Evolutionary conservation across 2,329 filamentous ascomycete genomes (phyloP), one percentile per base, ranked within the genome.

Genomic region (Neonectria hederae): DNA sequence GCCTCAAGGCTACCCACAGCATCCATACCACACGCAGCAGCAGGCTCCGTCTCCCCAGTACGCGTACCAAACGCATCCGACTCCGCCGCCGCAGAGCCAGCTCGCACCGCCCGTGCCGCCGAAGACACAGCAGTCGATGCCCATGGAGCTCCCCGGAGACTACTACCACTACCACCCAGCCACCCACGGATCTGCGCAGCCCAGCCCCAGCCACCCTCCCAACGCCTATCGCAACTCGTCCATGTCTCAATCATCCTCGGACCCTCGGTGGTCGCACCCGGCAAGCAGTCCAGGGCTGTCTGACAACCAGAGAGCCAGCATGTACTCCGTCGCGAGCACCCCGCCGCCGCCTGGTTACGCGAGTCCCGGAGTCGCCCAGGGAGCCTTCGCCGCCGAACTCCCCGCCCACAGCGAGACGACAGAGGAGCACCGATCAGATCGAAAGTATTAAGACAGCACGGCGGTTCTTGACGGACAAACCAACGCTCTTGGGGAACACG

Each of bases 91-190:
- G 9, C 46, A 51, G 48, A 63, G 38, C 43, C 56, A 69, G 38
- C 53, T 63, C 10, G 65, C 74, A 64, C 69, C 77, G 54, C 69
- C 74, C 14, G 30, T 71, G 3, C 73, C 73, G 0, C 71, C 69
- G 17, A 73, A 75, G 56, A 68, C 68, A 4, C 63, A 70, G 43
- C 73, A 76, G 35, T 45, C 60, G n/a, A 66, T 69, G 10, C 63
- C 76, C 40, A 77, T 80, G 62, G 84, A 86, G 62, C 78, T 86
- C 9, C 79, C 83, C 0, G 85, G 85, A 22, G 85, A 87, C 69
- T 84, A 78, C 71, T 82, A 81, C 67, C 77, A 78, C 71, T 82
- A 81, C 67, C 77, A 84, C 48, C 72, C 80, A 5, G 28, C 49
- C 13, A 40, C 61, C 0, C 77, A 80, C 54, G 76, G 76, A 21